Evolutionary conservation across 441 rosid species (phyloP), one percentile per base, ranked within the genome.

Genomic region (Adansonia rubrostipa): DNA sequence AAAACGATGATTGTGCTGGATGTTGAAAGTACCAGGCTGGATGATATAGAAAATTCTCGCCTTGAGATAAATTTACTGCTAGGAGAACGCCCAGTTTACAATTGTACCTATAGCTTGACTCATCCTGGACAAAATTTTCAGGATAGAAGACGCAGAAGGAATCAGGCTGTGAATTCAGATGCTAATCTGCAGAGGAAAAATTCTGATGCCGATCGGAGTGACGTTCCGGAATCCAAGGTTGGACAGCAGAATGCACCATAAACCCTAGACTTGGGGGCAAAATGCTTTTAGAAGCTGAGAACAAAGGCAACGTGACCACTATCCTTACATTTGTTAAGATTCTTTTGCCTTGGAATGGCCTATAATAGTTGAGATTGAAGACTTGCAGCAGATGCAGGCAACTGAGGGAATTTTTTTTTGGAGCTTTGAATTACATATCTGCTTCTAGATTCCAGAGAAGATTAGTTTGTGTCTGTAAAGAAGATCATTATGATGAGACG

Each of bases 71-170:
- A 19, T 40, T 2, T 15, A 44, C 33, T 20, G 20, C 5, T 9
- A 60, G 50, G 48, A 19, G 66, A 15, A 74, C 53, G 63, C 68
- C 73, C 28, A 28, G 53, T 10, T 57, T 11, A 47, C 3, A 8
- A 67, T 45, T 63, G 69, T 70, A 56, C 10, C 36, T 73, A 20
- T 40, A 72, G 67, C 10, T 51, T 57, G 51, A 42, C 36, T n/a
- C 63, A 20, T 60, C 28, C n/a, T 72, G 58, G 72, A 42, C 65
- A 71, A 53, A 78, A 73, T 77, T 48, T 62, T 75, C 87, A 95
- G 99, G 96, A 92, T 80, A 89, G 96, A 76, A 89, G 99, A 76
- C 85, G 86, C 63, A 80, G 91, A 61, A 87, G 87, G 87, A 90
- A 76, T 84, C 94, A 84, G 74, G 82, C 85, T 42, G 83, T 89